Evolutionary conservation across 2,329 filamentous ascomycete genomes (phyloP).

Genomic region (Alternaria arbusti): DNA sequence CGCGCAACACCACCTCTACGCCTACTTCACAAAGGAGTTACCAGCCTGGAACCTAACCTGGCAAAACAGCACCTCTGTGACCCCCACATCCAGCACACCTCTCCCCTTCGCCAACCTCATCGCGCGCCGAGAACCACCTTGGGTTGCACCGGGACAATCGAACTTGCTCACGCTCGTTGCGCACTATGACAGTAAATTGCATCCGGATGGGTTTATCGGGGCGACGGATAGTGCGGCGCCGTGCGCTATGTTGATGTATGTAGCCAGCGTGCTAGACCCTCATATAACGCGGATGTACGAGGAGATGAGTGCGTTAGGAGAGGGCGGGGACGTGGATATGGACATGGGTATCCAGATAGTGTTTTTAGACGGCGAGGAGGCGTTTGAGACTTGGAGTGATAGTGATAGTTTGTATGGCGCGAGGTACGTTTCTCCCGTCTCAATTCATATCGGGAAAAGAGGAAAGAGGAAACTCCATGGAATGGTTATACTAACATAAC

Average conservation of each 20-base stretch:
- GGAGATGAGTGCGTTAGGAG: constrained; percentile 63
- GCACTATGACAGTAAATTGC: constrained; percentile 88
- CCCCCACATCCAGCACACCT: constrained; percentile 73
- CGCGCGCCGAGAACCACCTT: constrained; percentile 86
- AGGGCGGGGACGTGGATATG: constrained; percentile 69
- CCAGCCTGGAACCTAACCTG: constrained; percentile 81
- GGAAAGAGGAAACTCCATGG: neutral
- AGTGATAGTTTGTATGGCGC: constrained; percentile 89
- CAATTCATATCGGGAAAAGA: neutral
- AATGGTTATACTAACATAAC: neutral
- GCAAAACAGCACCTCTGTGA: constrained; percentile 89
- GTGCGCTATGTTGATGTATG: constrained; percentile 91
- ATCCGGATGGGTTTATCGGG: constrained; percentile 85
- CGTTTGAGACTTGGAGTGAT: constrained; percentile 80
- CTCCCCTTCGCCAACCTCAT: constrained; percentile 89
- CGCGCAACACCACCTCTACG: constrained; percentile 80
- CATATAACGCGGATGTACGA: constrained; percentile 84
- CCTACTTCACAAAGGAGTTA: constrained; percentile 77
- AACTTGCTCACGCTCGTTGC: constrained; percentile 85
- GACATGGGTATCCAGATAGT: constrained; percentile 87
- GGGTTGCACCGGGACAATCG: constrained; percentile 75
- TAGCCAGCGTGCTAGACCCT: constrained; percentile 78
- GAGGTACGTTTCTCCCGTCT: constrained; percentile 56
- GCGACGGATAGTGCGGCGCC: constrained; percentile 93
- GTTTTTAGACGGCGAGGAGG: constrained; percentile 92